Conservation (phyloP, 768 basidiomycete genomes). For the Pulveroboletus sp. region DNA sequence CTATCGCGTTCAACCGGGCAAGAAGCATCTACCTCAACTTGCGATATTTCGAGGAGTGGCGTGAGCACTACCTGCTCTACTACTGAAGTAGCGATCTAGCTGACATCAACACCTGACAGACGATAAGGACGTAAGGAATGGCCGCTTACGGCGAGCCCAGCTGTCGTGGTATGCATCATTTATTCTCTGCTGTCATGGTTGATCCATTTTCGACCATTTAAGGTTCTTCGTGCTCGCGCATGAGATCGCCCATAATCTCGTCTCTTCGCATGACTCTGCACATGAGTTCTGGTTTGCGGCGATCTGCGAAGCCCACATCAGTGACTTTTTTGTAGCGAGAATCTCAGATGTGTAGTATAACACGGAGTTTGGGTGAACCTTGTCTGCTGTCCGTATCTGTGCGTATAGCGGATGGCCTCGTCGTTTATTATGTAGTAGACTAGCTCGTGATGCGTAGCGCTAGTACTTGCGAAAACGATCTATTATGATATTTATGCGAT, state of each 20-base stretch:
- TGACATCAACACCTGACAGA: not conserved
- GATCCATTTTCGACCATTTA: not conserved
- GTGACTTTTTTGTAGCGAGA: constrained; percentile 25
- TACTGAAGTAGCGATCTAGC: not conserved
- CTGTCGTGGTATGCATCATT: not conserved
- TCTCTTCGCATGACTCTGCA: constrained; percentile 75
- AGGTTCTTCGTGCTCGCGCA: constrained; percentile 86
- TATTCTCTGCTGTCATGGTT: not conserved
- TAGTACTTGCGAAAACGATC: too few relatives aligned
- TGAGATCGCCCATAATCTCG: constrained; percentile 86
- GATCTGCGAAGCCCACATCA: constrained; percentile 64
- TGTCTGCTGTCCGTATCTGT: too few relatives aligned
- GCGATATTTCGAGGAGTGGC: not conserved
- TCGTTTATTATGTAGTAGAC: too few relatives aligned
- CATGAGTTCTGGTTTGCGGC: constrained; percentile 91
- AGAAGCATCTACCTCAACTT: not conserved
- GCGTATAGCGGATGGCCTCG: too few relatives aligned
- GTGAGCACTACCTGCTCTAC: not conserved
- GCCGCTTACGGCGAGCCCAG: not conserved
- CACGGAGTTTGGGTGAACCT: too few relatives aligned
- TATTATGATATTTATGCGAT: too few relatives aligned
- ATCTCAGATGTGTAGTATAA: not conserved
- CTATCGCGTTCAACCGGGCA: not conserved
- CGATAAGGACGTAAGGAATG: not conserved
- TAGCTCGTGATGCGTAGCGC: too few relatives aligned